Evolutionary conservation across 2,329 filamentous ascomycete genomes (phyloP), one percentile per base, ranked within the genome.

Genomic region (Epichloe sp.): DNA sequence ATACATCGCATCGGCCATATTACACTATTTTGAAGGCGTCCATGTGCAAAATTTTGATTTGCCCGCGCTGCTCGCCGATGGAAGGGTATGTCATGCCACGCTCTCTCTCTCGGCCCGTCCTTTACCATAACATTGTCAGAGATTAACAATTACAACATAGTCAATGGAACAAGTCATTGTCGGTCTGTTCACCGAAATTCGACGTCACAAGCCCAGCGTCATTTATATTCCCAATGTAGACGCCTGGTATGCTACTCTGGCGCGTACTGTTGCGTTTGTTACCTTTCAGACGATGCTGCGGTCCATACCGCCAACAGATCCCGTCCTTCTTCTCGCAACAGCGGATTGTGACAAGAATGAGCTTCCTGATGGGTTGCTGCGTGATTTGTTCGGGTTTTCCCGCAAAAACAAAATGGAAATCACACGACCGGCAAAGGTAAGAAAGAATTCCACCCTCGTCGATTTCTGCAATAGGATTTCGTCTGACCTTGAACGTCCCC

Each of bases 41-140:
- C 89, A 97, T 68, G 87, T 98, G 3, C 90, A 97, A 64, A 89
- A 86, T 50, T 95, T 98, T 65, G 94, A 96, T 65, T 76, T 98
- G 52, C 82, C 90, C 0, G 93, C 86, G 15, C 75, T 98, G 52
- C 75, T 95, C 53, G 88, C 85, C 52, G 93, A 98, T 63, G 83
- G 86, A 55, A 80, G 88, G 58, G 83, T 82, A 72, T 70, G 78
- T 69, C 12, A 36, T 38, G 21, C 10, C 10, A 15, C 8, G 4
- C 11, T n/a, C 14, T 21, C 35, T 14, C 19, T 37, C 7, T n/a
- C 8, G 14, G 3, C 21, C 35, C 6, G 12, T 26, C 17, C 5
- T 23, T 41, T 10, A 17, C 14, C 11, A 23, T 14, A 12, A 31
- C 14, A 26, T 40, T 5, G n/a, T 12, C 42, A 26, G 19, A 21